Conservation (phyloP, 2,329 filamentous ascomycete species). For the Aureobasidium lini region DNA sequence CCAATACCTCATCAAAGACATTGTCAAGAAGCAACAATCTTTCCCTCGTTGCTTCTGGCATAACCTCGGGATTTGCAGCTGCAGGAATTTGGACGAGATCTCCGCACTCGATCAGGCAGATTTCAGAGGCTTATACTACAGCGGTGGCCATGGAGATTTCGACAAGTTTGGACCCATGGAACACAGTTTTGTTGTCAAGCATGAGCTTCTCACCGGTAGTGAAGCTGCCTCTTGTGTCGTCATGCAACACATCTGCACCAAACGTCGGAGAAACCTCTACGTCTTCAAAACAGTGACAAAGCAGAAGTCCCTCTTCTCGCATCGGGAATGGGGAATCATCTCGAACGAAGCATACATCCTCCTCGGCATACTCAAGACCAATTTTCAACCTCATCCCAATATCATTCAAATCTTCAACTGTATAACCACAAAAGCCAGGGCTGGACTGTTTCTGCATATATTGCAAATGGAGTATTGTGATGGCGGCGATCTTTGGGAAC, state of each 20-base stretch:
- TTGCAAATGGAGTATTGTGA: constrained; percentile 19
- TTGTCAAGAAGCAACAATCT: background rate
- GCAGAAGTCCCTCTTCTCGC: background rate
- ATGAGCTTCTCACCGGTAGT: background rate
- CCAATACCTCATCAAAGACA: background rate
- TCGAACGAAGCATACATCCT: background rate
- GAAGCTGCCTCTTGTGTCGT: background rate
- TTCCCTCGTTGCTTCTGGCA: background rate
- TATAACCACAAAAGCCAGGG: background rate
- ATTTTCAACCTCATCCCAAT: background rate
- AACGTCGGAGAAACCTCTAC: background rate
- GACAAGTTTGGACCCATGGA: background rate
- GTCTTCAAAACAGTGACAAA: background rate
- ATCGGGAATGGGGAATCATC: background rate
- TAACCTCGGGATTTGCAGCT: background rate
- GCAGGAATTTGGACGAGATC: background rate
- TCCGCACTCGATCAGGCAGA: background rate
- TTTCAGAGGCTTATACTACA: background rate
- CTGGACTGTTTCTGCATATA: background rate
- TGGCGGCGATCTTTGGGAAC: constrained; percentile 15
- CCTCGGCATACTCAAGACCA: background rate
- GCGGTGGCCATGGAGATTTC: background rate
- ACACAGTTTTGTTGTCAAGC: background rate
- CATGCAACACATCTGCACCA: background rate
- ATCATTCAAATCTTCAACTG: background rate